phyloP scores from a whole-genome alignment of 495 filamentous ascomycete genomes.

The Aspergillus avenaceus region DNA sequence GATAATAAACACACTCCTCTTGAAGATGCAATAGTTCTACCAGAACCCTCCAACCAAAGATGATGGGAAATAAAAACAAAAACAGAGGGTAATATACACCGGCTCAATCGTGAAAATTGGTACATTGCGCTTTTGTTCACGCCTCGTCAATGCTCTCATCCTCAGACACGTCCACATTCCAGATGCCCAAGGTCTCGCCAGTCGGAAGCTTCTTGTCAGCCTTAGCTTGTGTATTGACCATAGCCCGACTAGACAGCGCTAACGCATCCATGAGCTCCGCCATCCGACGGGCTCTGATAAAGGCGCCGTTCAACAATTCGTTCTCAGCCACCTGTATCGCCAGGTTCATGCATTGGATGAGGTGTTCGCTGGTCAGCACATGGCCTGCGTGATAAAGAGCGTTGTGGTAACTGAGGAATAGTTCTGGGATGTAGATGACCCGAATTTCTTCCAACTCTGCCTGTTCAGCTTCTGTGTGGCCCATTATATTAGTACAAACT shows the following conservation, averaged over 20 bases:
- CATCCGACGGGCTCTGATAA: conserved; percentile 65
- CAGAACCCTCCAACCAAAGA: not conserved
- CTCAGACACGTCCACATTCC: conserved; percentile 35
- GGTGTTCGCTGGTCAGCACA: conserved; percentile 55
- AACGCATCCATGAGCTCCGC: conserved; percentile 72
- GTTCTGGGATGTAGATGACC: conserved; percentile 72
- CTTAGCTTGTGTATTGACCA: conserved; percentile 53
- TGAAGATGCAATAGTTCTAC: conserved; percentile 10
- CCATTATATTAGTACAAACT: conserved; percentile 6
- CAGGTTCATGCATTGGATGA: conserved; percentile 76
- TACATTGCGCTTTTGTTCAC: conserved; percentile 3
- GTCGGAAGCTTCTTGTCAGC: conserved; percentile 27
- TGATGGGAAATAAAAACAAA: conserved; percentile 1
- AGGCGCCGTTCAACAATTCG: conserved; percentile 60
- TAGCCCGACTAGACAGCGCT: conserved; percentile 66
- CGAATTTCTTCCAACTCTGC: conserved; percentile 52
- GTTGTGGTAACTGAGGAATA: conserved; percentile 74
- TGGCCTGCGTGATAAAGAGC: conserved; percentile 67
- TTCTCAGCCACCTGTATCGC: conserved; percentile 60
- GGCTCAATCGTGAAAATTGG: not conserved
- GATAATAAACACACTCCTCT: conserved; percentile 1
- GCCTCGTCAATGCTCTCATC: conserved; percentile 19
- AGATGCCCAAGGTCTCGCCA: conserved; percentile 44
- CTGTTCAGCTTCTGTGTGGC: conserved; percentile 33
- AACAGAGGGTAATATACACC: conserved; percentile 16